Base-by-base conservation (phyloP, 1,139 yeast species). In the Suhomyces guaymorum region DNA sequence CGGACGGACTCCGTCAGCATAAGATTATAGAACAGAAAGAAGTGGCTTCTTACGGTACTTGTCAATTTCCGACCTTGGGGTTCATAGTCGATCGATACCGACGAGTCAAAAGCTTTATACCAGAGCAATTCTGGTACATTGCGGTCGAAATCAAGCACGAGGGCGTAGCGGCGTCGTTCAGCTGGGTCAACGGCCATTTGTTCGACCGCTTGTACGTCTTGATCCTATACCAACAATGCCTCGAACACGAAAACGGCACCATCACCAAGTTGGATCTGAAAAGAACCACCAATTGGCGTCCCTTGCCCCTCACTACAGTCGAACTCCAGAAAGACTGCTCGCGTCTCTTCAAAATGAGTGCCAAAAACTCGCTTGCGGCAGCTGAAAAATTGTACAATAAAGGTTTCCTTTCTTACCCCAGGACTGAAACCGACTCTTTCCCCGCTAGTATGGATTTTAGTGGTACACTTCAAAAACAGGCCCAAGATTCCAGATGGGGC, bases 31-130 rank as follows among this genome's bases (percentile, higher is more conserved):
- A 58, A 20, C 49, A 42, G 15, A 48, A 54, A 44, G 56, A 61
- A 41, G 47, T 63, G 24, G 66, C 66, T 0, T 87, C 96, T 1
- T 90, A 89, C 55, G 97, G 98, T 1, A 80, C 96, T 1, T 94
- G 99, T 55, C 99, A 94, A 55, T 92, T 92, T 49, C 99, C 99
- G 1, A 92, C 98, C 0, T 65, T 94, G 34, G 97, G 98, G 2
- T 94, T 94, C 60, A 90, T 94, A 1, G 97, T 92, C n/a, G 98
- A 94, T 54, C 66, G 98, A 41, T 89, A 82, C 55, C 80, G 80
- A 42, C 67, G 96, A 37, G 87, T 85, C 16, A 73, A 78, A 52
- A 66, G 69, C 42, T 92, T 92, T 55, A 63, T 72, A 4, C 75
- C 87, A 0, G 97, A 94, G 54, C 74, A 73, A 14, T 90, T 87